Percentiles rank a stretch among this genome's conserved stretches.
Conservation (phyloP, 768 basidiomycete genomes). For the Naematelia encephala region DNA sequence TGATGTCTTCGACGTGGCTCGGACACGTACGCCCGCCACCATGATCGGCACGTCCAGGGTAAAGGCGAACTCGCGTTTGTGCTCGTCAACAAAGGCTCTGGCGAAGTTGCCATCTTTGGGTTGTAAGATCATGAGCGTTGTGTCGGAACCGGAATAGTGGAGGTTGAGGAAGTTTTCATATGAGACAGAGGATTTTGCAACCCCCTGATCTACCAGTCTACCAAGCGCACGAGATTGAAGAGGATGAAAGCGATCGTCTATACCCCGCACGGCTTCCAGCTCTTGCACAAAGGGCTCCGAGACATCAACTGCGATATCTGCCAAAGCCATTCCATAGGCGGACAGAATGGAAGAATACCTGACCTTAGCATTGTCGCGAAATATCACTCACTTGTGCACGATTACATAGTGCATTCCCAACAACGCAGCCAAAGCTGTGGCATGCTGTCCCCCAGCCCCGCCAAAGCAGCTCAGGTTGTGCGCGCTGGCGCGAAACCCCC, state of each 20-base stretch:
- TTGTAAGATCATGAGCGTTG: conserved; percentile 70
- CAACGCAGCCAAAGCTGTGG: conserved; percentile 36
- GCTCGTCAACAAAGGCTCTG: conserved; percentile 70
- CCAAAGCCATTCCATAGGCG: conserved; percentile 74
- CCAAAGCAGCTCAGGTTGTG: conserved; percentile 55
- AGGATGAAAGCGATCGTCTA: background rate
- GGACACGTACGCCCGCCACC: conserved; percentile 92
- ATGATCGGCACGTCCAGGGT: conserved; percentile 80
- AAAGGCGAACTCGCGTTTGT: conserved; percentile 89
- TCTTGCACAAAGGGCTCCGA: background rate
- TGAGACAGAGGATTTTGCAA: conserved; percentile 66
- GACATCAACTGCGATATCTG: conserved; percentile 48
- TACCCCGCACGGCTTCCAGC: background rate
- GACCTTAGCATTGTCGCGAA: no score
- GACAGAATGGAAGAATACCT: conserved; percentile 79
- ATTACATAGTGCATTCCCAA: conserved; percentile 6
- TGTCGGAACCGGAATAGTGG: conserved; percentile 58
- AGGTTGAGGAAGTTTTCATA: conserved; percentile 60
- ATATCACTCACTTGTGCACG: conserved; percentile 6
- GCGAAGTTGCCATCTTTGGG: conserved; percentile 59
- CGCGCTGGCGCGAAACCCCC: conserved; percentile 74
- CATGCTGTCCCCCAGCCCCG: conserved; percentile 50
- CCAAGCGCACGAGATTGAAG: background rate
- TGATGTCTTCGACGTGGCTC: conserved; percentile 55
- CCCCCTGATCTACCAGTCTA: conserved; percentile 37